Base-by-base conservation (phyloP, 208 protist genomes). In the Trypanosoma melophagium region DNA sequence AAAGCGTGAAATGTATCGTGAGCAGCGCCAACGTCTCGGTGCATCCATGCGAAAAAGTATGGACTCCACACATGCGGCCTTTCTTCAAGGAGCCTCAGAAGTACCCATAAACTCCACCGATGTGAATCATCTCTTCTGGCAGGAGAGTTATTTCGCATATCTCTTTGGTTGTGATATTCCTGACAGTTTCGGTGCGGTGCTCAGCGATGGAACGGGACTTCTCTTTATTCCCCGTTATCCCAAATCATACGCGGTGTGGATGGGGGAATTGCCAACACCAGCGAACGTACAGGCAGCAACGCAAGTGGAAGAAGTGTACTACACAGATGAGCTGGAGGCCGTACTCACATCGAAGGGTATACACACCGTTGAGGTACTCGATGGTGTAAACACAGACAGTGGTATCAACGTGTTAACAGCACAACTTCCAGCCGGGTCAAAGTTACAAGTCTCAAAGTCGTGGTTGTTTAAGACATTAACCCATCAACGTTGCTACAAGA, bases 81-180 rank as follows among this genome's bases (percentile, higher is more conserved):
- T 97, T 38, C 74, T 97, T 63, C 81, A 90, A 79, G 92, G 82
- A 10, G 80, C 71, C 22, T 76, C 79, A 3, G 89, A 97, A 76
- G 86, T 95, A 0, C 89, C 89, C 10, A 83, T 97, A 66, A 91
- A 95, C 81, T 92, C 86, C 24, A 92, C 93, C 1, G 93, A 97
- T 79, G 77, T 74, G 47, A 93, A 86, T 67, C 94, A 94, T 67
- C 79, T 92, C 38, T 96, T 96, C 65, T 79, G 92, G 59, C 96
- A 98, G 75, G 96, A 98, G 62, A 97, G 89, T 81, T 97, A 98
- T 80, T 98, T 96, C 74, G 81, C 88, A 66, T 98, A 96, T 69
- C 76, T 98, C 13, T 97, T 97, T 68, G 96, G 96, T 35, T 79
- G 77, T 25, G 81, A 91, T 47, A 84, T 93, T 65, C 90, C 94